Conservation (phyloP, 78 protist genomes). For the Speleostelium caveatum region DNA sequence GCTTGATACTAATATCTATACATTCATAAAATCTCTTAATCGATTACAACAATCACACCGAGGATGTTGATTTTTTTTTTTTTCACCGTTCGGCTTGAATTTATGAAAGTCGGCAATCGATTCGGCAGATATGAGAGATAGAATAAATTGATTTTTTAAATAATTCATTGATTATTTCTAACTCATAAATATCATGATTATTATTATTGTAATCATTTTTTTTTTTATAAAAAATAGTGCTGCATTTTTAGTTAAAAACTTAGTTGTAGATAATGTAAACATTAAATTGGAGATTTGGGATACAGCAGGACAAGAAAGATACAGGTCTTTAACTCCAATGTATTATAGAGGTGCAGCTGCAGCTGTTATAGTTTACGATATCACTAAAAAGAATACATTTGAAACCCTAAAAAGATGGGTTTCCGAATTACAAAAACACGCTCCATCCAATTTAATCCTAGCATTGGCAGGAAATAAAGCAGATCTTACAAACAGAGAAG, state of each 20-base stretch:
- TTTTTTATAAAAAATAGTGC: too few species aligned
- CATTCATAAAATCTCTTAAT: too few species aligned
- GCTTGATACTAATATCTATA: too few species aligned
- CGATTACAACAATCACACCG: too few species aligned
- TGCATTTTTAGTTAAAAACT: slow-evolving; percentile 59
- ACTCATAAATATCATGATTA: too few species aligned
- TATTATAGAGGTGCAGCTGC: slow-evolving; percentile 76
- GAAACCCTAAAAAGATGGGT: slow-evolving; percentile 75
- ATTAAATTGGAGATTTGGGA: slow-evolving; percentile 74
- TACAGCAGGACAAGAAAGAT: slow-evolving; percentile 77
- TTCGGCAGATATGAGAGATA: too few species aligned
- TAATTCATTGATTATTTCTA: too few species aligned
- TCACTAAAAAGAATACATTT: slow-evolving; percentile 72
- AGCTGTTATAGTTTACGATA: slow-evolving; percentile 68
- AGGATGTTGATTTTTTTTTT: too few species aligned
- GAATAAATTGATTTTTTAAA: too few species aligned
- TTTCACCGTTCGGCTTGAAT: background rate
- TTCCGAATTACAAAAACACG: slow-evolving; percentile 68
- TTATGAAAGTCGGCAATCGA: too few species aligned
- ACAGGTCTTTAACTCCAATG: slow-evolving; percentile 66
- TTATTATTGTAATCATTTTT: too few species aligned
- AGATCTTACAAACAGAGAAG: slow-evolving; percentile 61
- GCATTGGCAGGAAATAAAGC: slow-evolving; percentile 72
- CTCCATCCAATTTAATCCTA: slow-evolving; percentile 62
- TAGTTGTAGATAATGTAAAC: slow-evolving; percentile 39